phyloP scores from a whole-genome alignment of 306 rosid genomes.

The Prunus dulcis region DNA sequence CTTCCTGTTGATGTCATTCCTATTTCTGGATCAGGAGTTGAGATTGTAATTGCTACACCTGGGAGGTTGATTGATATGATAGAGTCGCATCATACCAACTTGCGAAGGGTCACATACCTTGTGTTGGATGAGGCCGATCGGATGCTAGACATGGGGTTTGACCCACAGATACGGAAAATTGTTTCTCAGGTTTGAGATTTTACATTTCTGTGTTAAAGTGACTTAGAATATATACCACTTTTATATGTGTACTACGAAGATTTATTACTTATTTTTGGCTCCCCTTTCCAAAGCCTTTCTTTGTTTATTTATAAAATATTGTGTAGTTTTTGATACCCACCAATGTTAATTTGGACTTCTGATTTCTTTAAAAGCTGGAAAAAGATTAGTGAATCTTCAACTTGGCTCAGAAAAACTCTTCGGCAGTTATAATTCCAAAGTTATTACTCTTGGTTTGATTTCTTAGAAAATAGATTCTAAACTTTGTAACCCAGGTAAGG shows the following conservation, averaged over 20 bases:
- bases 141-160: constrained; percentile 99
- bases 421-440: neutral
- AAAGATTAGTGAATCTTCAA: neutral
- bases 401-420: neutral
- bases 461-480: neutral
- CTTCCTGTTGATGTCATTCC: constrained; percentile 19
- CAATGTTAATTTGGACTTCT: neutral
- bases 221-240: neutral
- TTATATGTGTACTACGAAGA: neutral
- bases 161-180: constrained; percentile 91
- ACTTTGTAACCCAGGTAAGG: neutral
- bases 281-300: neutral
- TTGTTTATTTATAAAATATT: neutral
- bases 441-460: neutral
- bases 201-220: neutral
- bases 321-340: neutral
- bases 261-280: neutral
- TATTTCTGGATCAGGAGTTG: constrained; percentile 66
- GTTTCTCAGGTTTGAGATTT: constrained; percentile 75
- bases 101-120: constrained; percentile 94
- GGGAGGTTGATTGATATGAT: constrained; percentile 99
- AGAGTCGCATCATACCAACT: constrained; percentile 94
- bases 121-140: constrained; percentile 98
- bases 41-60: constrained; percentile 94
- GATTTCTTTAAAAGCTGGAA: neutral